Evolutionary conservation across 1,139 yeast species (phyloP).

Genomic region (Lodderomyces theae): DNA sequence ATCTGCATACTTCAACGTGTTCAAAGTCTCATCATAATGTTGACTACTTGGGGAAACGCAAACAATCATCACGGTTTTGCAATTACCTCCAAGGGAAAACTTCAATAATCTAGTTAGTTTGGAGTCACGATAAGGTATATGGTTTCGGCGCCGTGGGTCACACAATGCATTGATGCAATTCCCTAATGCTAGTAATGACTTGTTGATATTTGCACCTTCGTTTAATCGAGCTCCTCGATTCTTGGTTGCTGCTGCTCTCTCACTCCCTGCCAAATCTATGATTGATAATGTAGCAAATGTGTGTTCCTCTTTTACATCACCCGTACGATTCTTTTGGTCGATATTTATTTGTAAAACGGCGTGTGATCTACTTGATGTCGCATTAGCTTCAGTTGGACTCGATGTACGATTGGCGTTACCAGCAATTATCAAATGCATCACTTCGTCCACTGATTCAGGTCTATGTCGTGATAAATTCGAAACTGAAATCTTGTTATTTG

Average conservation of each 20-base stretch:
- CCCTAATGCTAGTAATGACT: slow-evolving; percentile 77
- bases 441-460: slow-evolving; percentile 68
- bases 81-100: slow-evolving; percentile 91
- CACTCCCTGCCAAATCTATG: slow-evolving; percentile 93
- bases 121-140: slow-evolving; percentile 88
- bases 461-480: slow-evolving; percentile 67
- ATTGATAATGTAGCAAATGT: slow-evolving; percentile 78
- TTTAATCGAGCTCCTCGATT: slow-evolving; percentile 75
- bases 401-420: slow-evolving; percentile 80
- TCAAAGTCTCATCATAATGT: slow-evolving; percentile 89
- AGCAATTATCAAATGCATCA: slow-evolving; percentile 68
- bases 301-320: slow-evolving; percentile 64
- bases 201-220: slow-evolving; percentile 92
- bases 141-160: slow-evolving; percentile 63
- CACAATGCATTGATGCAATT: slow-evolving; percentile 92
- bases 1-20: slow-evolving; percentile 86
- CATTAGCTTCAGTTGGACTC: slow-evolving; percentile 88
- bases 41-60: slow-evolving; percentile 83
- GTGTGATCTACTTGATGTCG: slow-evolving; percentile 87
- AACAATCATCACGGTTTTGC: slow-evolving; percentile 93
- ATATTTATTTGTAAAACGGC: slow-evolving; percentile 86
- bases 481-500: slow-evolving; percentile 64
- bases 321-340: slow-evolving; percentile 57
- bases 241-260: slow-evolving; percentile 85
- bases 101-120: slow-evolving; percentile 81